Evolutionary conservation across 208 protist species (phyloP), one percentile per base, ranked within the genome.

Genomic region (Crithidia fasciculata): DNA sequence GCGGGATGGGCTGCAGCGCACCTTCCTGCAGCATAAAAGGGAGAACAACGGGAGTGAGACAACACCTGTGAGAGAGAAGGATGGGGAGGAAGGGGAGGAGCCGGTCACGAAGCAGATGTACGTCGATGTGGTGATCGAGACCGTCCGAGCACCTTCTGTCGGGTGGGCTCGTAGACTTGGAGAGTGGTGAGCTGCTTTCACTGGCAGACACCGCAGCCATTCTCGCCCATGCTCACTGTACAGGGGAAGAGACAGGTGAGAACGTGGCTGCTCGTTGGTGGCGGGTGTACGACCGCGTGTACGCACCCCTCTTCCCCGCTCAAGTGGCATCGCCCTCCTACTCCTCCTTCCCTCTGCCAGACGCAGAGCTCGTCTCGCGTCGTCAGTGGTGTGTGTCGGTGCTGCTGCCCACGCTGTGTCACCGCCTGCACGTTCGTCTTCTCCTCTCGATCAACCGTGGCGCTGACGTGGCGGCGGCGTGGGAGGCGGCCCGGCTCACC

Each of bases 391-490:
- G 68, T 43, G 16, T 62, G 49, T 4, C 54, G 8, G 18, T 47
- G 56, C 49, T 75, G 37, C 37, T 52, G 8, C 3, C 15, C 4
- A 69, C 67, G 28, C 3, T 75, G 28, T 47, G 15, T 19, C 16
- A 63, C 16, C 69, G 65, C 43, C 86, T 93, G 85, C 87, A 93
- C 72, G 74, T 95, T 54, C 85, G 87, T 7, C 81, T 95, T n/a
- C 72, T 97, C n/a, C 60, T 97, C n/a, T 94, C 87, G 6, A 76
- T 95, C 45, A 95, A 97, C 76, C 61, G 93, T 37, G 81, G 74
- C 10, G 74, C 82, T 8, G 13, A 16, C 3, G 66, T 68, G 8
- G 86, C 53, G 10, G 82, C 62, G 9, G 86, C 84, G 16, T 56
- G 55, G 58, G 82, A 85, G 72, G 84, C 78, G 4, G 79, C 88